Conservation (phyloP, 257 asterid genomes). For the Phtheirospermum japonicum region DNA sequence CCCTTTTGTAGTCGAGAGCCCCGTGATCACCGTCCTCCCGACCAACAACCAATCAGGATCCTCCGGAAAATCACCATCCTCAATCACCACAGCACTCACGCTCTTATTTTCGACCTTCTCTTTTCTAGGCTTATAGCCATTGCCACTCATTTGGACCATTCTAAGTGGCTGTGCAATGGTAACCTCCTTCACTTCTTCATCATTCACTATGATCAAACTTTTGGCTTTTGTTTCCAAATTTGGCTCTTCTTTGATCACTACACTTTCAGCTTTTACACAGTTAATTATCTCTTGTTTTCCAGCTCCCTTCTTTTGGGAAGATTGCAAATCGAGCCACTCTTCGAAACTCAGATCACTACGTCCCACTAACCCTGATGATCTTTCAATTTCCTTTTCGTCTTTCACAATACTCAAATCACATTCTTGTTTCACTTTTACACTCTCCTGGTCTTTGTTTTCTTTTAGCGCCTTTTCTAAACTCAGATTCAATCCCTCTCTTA, state of each 20-base stretch:
- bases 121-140: conserved; percentile 22
- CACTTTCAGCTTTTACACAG: conserved; percentile 4
- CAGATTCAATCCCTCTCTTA: not conserved
- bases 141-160: conserved; percentile 21
- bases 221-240: not conserved
- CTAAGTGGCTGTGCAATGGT: conserved; percentile 45
- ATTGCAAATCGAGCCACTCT: no score
- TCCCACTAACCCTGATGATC: no score
- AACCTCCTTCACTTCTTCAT: conserved; percentile 30
- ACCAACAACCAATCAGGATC: conserved; percentile 80
- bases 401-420: conserved; percentile 19
- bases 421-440: conserved; percentile 38
- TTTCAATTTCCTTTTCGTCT: no score
- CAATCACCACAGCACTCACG: conserved; percentile 54
- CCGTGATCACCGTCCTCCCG: conserved; percentile 63
- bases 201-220: conserved; percentile 26
- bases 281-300: conserved; percentile 7
- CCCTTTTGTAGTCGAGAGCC: conserved; percentile 77
- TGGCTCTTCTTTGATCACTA: conserved; percentile 36
- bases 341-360: no score
- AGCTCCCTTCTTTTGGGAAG: no score
- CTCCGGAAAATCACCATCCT: conserved; percentile 75
- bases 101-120: conserved; percentile 32
- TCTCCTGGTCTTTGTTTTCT: conserved; percentile 5
- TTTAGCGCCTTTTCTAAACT: not conserved